Conservation (phyloP, 345 rosid species). For the Carallia brachiata region DNA sequence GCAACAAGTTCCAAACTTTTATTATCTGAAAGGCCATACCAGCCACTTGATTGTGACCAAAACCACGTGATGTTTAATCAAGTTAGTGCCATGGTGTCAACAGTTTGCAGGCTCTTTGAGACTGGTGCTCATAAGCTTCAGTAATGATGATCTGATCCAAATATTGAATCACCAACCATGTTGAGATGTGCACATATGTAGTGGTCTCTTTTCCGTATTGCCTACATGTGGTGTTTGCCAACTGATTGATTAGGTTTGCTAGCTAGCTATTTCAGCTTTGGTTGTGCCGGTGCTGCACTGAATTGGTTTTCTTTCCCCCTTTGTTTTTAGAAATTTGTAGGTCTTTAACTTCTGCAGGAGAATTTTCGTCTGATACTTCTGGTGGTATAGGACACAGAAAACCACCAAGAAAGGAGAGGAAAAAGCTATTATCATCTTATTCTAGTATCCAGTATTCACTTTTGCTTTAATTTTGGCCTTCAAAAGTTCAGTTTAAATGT, state of each 20-base stretch:
- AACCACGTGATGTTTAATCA: background rate
- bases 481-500: background rate
- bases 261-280: conserved; percentile 5
- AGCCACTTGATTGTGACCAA: background rate
- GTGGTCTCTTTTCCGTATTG: background rate
- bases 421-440: conserved; percentile 37
- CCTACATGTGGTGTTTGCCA: background rate
- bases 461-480: background rate
- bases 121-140: background rate
- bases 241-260: background rate
- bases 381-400: conserved; percentile 39
- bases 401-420: conserved; percentile 60
- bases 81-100: background rate
- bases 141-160: background rate
- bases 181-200: background rate
- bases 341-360: conserved; percentile 35
- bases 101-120: background rate
- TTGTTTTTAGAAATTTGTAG: conserved; percentile 51
- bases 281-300: conserved; percentile 28
- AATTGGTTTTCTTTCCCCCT: conserved; percentile 22
- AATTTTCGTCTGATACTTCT: conserved; percentile 28
- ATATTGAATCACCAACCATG: too few relatives aligned
- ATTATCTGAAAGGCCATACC: background rate
- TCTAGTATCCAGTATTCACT: conserved; percentile 43
- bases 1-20: background rate